Percentiles rank a stretch among this genome's conserved stretches.
phyloP scores from a whole-genome alignment of 2,329 filamentous ascomycete genomes.

The Hypomyces rosellus region DNA sequence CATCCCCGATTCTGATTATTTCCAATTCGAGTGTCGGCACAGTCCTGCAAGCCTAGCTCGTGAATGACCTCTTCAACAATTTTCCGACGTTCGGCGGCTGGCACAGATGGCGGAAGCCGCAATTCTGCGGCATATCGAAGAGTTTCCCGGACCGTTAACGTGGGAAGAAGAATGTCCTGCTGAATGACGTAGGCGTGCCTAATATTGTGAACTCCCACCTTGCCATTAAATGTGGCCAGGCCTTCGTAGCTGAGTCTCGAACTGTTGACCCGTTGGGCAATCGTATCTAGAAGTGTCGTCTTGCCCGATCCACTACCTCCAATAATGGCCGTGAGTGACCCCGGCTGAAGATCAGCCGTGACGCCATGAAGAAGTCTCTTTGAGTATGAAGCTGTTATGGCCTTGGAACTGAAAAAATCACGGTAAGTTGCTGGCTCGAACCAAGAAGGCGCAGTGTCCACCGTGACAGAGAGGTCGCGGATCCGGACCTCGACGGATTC shows the following conservation, averaged over 20 bases:
- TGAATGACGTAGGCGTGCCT: slow-evolving; percentile 68
- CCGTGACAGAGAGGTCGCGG: slow-evolving; percentile 47
- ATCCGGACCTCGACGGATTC: slow-evolving; percentile 49
- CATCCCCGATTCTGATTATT: slow-evolving; percentile 66
- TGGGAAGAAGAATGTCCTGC: slow-evolving; percentile 67
- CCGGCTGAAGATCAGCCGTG: slow-evolving; percentile 55
- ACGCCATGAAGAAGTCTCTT: slow-evolving; percentile 57
- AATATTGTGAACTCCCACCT: slow-evolving; percentile 44
- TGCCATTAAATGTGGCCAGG: slow-evolving; percentile 54
- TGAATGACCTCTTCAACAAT: slow-evolving; percentile 72
- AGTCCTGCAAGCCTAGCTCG: slow-evolving; percentile 70
- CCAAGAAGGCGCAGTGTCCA: slow-evolving; percentile 53
- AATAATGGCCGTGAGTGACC: slow-evolving; percentile 68
- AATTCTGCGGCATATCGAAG: slow-evolving; percentile 66
- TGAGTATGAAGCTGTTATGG: slow-evolving; percentile 30
- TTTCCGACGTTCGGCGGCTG: slow-evolving; percentile 48
- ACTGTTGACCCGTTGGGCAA: slow-evolving; percentile 62
- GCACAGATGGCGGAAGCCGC: slow-evolving; percentile 58
- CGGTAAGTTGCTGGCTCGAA: slow-evolving; percentile 42
- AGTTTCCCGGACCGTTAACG: slow-evolving; percentile 69
- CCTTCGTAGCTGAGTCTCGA: slow-evolving; percentile 48
- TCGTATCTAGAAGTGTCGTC: slow-evolving; percentile 63
- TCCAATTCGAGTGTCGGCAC: slow-evolving; percentile 68
- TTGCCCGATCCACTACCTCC: slow-evolving; percentile 70
- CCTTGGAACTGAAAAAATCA: slow-evolving; percentile 32